Base-by-base conservation (phyloP, 1,284 basidiomycete genomes). In the Tausonia pullulans region DNA sequence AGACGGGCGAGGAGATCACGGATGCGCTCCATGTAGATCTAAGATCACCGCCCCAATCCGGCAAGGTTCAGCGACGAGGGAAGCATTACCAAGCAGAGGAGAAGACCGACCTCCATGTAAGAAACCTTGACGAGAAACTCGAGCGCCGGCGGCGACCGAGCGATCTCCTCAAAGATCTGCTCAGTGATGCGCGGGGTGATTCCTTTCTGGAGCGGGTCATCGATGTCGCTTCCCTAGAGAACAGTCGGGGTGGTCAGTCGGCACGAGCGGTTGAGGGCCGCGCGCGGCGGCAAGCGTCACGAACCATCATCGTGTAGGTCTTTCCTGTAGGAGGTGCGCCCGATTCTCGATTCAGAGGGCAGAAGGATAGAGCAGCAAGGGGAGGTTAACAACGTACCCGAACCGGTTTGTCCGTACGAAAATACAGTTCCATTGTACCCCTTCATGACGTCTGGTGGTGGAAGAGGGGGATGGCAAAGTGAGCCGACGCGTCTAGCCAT, bases 361-460 rank as follows among this genome's bases (percentile, higher is more conserved):
- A 54, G 45, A n/a, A 41, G 40, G 52, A 46, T 16, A 27, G 11
- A 3, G 8, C 27, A 10, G 2, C 59, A 69, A 74, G 71, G 61
- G 48, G 3, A 69, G 69, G 39, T 68, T 69, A 51, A 58, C 61
- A 90, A 94, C 81, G 94, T 94, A 74, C 93, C 92, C 74, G 90
- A 91, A 72, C 96, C 96, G 39, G 97, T 98, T 78, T 98, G 96
- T 66, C 96, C 96, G 76, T 99, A 99, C 57, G 96, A 96, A 76
- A 98, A 98, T 49, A 97, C 85, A 0, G 94, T 97, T 14, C 95
- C 95, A 72, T 99, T 99, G 81, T 98, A 99, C 13, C 96, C 96
- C 77, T 94, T 89, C 75, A 99, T 84, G 62, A 99, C 96, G 83
- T 99, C 95, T 95, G 68, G 11, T 2, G 27, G 27, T 27, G 27